Percentiles rank a stretch among this genome's conserved stretches.
These are phyloP conservation scores for Paecilomyces sp. DNA, from an alignment of 2,329 filamentous ascomycete genomes.

Conservation along the genomic window DNA sequence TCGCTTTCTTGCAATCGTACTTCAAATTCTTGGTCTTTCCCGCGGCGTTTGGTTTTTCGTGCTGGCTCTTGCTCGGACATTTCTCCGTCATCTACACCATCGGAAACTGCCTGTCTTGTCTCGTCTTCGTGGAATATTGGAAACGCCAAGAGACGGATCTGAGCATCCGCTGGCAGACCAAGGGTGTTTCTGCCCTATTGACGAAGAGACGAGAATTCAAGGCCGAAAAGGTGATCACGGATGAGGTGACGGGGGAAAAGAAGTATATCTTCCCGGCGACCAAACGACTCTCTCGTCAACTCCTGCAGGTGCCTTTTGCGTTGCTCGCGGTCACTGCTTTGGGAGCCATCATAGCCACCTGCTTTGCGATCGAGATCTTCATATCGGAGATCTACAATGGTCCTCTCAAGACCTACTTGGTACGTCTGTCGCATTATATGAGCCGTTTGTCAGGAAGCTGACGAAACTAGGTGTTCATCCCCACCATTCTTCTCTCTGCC, in stretches of 20 bases:
- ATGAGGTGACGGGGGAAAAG: conserved; percentile 76
- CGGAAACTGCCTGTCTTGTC: conserved; percentile 74
- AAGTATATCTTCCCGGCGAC: conserved; percentile 68
- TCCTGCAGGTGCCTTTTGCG: conserved; percentile 85
- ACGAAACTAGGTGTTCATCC: conserved; percentile 64
- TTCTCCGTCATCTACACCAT: conserved; percentile 80
- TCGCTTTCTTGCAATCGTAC: conserved; percentile 91
- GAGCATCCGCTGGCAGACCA: conserved; percentile 82
- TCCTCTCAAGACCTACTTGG: conserved; percentile 77
- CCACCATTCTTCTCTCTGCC: conserved; percentile 76
- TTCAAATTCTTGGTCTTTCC: conserved; percentile 80
- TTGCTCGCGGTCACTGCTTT: conserved; percentile 66
- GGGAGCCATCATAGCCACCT: conserved; percentile 79
- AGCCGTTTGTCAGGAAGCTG: background rate
- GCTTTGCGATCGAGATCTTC: conserved; percentile 94
- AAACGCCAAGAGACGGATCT: conserved; percentile 88
- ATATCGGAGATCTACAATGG: conserved; percentile 92
- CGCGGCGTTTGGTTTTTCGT: conserved; percentile 67
- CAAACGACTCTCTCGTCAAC: conserved; percentile 71
- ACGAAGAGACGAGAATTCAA: conserved; percentile 69
- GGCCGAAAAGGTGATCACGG: conserved; percentile 68
- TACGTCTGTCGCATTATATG: conserved; percentile 35
- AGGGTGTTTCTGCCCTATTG: conserved; percentile 77
- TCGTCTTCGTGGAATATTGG: conserved; percentile 93
- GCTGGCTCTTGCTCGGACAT: conserved; percentile 75